Conservation (phyloP, 148 eudicot species). For the Camellia sinensis region DNA sequence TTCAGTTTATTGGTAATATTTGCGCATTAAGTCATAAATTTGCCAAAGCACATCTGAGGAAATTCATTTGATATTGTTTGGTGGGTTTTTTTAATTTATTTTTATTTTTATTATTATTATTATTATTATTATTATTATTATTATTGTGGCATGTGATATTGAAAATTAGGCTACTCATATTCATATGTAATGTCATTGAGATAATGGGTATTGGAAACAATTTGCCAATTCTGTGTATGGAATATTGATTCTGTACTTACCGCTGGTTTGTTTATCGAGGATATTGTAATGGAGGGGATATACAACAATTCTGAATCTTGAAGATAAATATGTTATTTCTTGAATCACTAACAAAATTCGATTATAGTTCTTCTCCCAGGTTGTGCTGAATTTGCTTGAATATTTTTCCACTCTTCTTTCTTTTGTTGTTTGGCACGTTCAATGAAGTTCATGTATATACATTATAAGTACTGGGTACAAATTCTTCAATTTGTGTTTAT, state of each 20-base stretch:
- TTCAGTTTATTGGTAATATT: too few relatives aligned
- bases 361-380: background rate
- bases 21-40: too few relatives aligned
- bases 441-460: background rate
- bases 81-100: background rate
- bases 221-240: background rate
- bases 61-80: background rate
- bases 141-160: background rate
- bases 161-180: too few relatives aligned
- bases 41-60: constrained; percentile 3
- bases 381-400: constrained; percentile 3
- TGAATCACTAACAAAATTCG: background rate
- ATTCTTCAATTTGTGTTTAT: too few relatives aligned
- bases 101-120: too few relatives aligned
- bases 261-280: too few relatives aligned
- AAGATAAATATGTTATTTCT: background rate
- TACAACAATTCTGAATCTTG: background rate
- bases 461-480: too few relatives aligned
- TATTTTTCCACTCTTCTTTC: background rate
- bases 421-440: background rate
- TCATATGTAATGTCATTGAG: background rate
- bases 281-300: background rate
- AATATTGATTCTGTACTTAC: too few relatives aligned
- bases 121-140: background rate
- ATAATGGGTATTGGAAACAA: background rate